Evolutionary conservation across 257 asterid species (phyloP), one percentile per base, ranked within the genome.

Genomic region (Petunia axillaris): DNA sequence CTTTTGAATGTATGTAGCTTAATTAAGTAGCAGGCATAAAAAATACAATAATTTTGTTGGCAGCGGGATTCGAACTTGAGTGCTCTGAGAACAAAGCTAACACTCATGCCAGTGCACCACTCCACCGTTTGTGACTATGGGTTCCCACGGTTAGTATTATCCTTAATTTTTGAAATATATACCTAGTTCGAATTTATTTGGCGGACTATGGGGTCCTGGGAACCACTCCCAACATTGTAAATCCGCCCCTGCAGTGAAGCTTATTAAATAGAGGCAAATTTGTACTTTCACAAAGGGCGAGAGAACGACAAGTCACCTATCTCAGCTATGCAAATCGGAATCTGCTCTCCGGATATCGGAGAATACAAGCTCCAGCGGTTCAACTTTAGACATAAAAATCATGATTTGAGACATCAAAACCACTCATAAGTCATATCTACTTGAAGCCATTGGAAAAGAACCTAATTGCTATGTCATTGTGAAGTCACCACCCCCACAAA

Each of bases 361-460:
- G 40, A 66, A 40, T 15, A 41, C 38, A 14, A 25, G 54, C 3
- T 41, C 2, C 36, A 0, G 75, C 40, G 15, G 7, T n/a, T 15
- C 48, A 41, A 66, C 38, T 41, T 66, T 14, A 41, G 38, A 67
- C 25, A 67, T 13, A 25, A 25, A 67, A 41, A 15, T 1, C 1
- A 7, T 67, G 75, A 25, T 25, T 25, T 25, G 25, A 25, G 25
- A 41, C 54, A 67, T 38, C 43, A 67, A 40, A 67, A n/a, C 75
- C 38, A 67, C 75, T 15, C 37, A 6, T 4, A 67, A 67, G 54
- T 15, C 37, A 6, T 4, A 67, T 67, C 38, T 15, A 67, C 54
- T 67, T n/a, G 54, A 67, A 67, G 11, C 54, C n/a, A 66, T n/a
- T 41, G 38, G 9, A 66, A 66, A 66, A 66, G 37, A 66, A 66